phyloP scores from a whole-genome alignment of 1,284 basidiomycete genomes.

The Cystobasidium slooffiae region DNA sequence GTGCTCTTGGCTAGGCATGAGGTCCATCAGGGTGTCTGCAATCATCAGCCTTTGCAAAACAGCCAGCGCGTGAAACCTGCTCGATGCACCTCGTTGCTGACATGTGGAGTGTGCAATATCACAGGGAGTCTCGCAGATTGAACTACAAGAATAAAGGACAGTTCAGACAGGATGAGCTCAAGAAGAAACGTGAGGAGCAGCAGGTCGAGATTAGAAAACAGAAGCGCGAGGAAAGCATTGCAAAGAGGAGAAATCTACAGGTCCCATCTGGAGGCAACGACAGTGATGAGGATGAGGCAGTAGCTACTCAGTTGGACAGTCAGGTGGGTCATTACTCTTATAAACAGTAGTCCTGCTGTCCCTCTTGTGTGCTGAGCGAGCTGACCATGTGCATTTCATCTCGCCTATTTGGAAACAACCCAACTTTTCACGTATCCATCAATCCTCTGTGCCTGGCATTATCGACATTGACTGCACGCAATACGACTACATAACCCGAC shows the following conservation, averaged over 20 bases:
- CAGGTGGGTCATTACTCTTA: slow-evolving; percentile 38
- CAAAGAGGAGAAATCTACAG: slow-evolving; percentile 90
- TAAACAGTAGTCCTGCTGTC: neutral
- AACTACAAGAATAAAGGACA: slow-evolving; percentile 76
- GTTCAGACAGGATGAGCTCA: slow-evolving; percentile 77
- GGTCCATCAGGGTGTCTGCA: too few relatives aligned
- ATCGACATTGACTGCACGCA: neutral
- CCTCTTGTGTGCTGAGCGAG: neutral
- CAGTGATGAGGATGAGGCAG: slow-evolving; percentile 51
- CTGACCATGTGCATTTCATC: neutral
- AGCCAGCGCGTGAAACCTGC: slow-evolving; percentile 1
- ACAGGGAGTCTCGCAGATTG: slow-evolving; percentile 48
- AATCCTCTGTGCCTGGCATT: neutral
- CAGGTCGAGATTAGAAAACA: slow-evolving; percentile 96
- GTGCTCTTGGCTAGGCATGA: too few relatives aligned
- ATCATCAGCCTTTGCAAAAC: neutral
- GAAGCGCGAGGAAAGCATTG: slow-evolving; percentile 95
- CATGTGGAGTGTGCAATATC: neutral
- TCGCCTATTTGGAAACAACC: neutral
- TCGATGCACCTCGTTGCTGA: neutral
- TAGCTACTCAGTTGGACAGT: slow-evolving; percentile 48
- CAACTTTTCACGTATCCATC: slow-evolving; percentile 27
- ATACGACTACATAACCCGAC: neutral
- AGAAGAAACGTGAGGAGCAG: slow-evolving; percentile 92
- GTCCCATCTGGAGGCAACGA: slow-evolving; percentile 67